These are phyloP conservation scores for Elaphomyces granulatus DNA, from an alignment of 495 filamentous ascomycete genomes.

Conservation along the genomic window DNA sequence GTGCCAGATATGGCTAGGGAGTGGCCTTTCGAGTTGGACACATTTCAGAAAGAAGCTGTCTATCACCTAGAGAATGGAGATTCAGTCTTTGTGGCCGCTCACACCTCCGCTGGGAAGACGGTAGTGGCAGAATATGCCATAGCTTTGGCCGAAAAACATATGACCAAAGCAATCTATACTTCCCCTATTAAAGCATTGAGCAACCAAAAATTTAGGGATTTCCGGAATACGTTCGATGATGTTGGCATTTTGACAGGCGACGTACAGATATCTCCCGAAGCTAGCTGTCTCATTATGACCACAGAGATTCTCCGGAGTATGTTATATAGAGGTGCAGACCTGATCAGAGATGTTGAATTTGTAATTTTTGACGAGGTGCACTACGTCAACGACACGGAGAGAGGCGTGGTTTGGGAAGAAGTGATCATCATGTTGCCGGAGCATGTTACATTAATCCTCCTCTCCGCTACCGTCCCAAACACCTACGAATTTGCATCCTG, in stretches of 20 bases:
- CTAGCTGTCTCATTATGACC: constrained; percentile 98
- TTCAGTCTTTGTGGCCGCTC: constrained; percentile 97
- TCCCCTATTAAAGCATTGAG: constrained; percentile 97
- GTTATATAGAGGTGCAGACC: constrained; percentile 90
- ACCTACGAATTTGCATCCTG: constrained; percentile 96
- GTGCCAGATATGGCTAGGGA: constrained; percentile 92
- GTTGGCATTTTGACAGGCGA: constrained; percentile 95
- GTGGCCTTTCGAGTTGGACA: constrained; percentile 96
- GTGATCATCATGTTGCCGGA: constrained; percentile 99
- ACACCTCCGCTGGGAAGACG: constrained; percentile 96
- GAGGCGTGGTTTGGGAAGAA: constrained; percentile 98
- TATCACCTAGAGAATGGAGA: constrained; percentile 95
- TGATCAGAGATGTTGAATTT: constrained; percentile 95
- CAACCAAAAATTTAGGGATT: constrained; percentile 97
- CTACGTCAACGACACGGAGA: constrained; percentile 95
- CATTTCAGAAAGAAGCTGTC: constrained; percentile 95
- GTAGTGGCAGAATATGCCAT: constrained; percentile 98
- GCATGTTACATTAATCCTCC: constrained; percentile 85
- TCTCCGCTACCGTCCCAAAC: constrained; percentile 95
- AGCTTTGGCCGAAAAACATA: constrained; percentile 85
- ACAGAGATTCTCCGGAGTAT: constrained; percentile 97
- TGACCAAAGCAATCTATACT: constrained; percentile 99
- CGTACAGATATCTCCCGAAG: constrained; percentile 96
- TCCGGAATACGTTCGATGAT: constrained; percentile 76
- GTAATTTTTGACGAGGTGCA: constrained; percentile 99